Percentiles rank a stretch among this genome's conserved stretches.
These are phyloP conservation scores for Saccharomycopsis javanensis DNA, from an alignment of 805 yeast genomes.

Conservation along the genomic window DNA sequence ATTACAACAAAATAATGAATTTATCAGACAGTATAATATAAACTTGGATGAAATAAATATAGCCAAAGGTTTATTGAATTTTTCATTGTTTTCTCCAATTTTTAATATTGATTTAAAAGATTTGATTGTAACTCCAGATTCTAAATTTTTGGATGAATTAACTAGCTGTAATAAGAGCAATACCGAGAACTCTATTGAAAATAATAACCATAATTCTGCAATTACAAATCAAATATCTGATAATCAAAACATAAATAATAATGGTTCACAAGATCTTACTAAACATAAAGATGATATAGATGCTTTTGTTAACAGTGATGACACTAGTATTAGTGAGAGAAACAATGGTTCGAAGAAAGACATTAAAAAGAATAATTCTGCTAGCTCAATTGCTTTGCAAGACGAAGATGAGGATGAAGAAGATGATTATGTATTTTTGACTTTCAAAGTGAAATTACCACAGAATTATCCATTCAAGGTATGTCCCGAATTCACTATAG, in stretches of 20 bases:
- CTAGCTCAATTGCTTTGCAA: background rate
- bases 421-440: conserved; percentile 38
- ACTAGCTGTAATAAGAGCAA: background rate
- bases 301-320: background rate
- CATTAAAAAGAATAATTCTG: background rate
- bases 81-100: conserved; percentile 82
- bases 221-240: background rate
- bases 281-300: background rate
- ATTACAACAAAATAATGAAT: conserved; percentile 78
- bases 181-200: background rate
- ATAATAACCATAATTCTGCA: background rate
- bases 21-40: conserved; percentile 48
- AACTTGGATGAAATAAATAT: conserved; percentile 82
- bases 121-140: background rate
- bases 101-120: conserved; percentile 26
- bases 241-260: background rate
- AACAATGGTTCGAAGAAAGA: background rate
- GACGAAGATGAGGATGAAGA: background rate
- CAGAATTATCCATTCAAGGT: conserved; percentile 51
- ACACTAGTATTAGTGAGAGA: background rate
- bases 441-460: conserved; percentile 68
- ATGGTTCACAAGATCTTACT: background rate
- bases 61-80: conserved; percentile 66
- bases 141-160: background rate
- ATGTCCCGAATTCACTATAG: conserved; percentile 53